Evolutionary conservation across 2,329 filamentous ascomycete genomes (phyloP).

Genomic region (Meredithiella fracta): DNA sequence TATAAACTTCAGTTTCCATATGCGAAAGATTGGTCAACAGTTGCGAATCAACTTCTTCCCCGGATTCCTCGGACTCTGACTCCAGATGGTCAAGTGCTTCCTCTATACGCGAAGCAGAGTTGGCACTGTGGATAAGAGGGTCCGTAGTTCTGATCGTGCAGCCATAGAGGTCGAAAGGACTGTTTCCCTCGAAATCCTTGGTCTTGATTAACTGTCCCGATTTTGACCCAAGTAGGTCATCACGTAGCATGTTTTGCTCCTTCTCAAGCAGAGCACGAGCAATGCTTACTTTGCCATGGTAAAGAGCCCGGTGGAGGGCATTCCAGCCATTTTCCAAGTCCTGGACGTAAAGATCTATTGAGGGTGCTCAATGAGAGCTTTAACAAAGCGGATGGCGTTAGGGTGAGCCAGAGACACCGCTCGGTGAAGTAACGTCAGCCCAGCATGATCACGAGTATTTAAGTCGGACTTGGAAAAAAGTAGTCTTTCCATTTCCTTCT

Average conservation of each 20-base stretch:
- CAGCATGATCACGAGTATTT: slow-evolving; percentile 68
- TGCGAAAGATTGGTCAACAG: not conserved
- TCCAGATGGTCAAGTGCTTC: not conserved
- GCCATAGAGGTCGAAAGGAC: slow-evolving; percentile 74
- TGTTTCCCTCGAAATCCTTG: slow-evolving; percentile 88
- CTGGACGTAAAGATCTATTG: slow-evolving; percentile 71
- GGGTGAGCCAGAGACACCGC: slow-evolving; percentile 59
- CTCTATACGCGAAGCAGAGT: not conserved
- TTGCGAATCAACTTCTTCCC: too few species aligned
- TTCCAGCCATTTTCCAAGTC: slow-evolving; percentile 95
- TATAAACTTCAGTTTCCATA: slow-evolving; percentile 68
- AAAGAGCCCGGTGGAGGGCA: slow-evolving; percentile 75
- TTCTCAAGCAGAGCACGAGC: slow-evolving; percentile 67
- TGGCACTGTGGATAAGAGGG: too few species aligned
- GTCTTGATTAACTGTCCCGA: slow-evolving; percentile 73
- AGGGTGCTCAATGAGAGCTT: slow-evolving; percentile 67
- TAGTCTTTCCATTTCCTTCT: slow-evolving; percentile 32
- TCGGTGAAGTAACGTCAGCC: slow-evolving; percentile 71
- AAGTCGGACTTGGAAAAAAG: slow-evolving; percentile 46
- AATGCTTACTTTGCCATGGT: slow-evolving; percentile 74
- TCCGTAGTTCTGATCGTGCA: not conserved
- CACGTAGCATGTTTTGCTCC: slow-evolving; percentile 36
- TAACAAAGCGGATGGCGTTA: slow-evolving; percentile 57
- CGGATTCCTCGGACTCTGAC: too few species aligned
- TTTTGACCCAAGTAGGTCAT: slow-evolving; percentile 29